Evolutionary conservation across 163 green algal genomes (phyloP), one percentile per base, ranked within the genome.

Genomic region (Scenedesmus sp.): DNA sequence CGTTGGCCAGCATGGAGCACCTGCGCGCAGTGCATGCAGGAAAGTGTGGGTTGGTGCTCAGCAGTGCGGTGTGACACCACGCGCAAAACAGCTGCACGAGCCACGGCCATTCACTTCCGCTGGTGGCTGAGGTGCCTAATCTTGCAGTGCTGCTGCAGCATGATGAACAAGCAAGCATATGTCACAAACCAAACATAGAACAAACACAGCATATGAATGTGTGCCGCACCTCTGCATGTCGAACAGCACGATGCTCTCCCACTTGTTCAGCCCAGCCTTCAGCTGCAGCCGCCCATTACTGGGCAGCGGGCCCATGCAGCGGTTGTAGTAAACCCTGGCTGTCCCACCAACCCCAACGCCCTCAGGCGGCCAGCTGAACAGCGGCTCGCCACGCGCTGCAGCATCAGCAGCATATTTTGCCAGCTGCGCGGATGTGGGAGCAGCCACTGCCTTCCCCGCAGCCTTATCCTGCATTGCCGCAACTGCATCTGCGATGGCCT

Each of bases 181-280:
- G 10, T 23, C 18, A 23, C 70, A 15, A 52, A 52, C 70, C 10
- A 2, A 15, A 52, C 23, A n/a, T 18, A 52, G 1, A 23, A 52
- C 23, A 79, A 79, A 7, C 6, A 26, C 70, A 79, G 2, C 3
- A 18, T 13, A 73, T 13, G 70, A 6, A 23, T 3, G 4, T 52
- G 15, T 79, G 0, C 13, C 77, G 8, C 81, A 89, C 77, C 91
- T 90, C 54, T 83, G 8, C 96, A 98, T 96, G 89, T 95, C 86
- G 55, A 96, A 16, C n/a, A 94, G 62, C 77, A 94, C 84, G 18
- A 98, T 96, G 23, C 92, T 91, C 93, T 98, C 96, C 97, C 97
- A 99, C 84, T 96, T 95, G 95, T 98, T 98, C 15, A 97, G 79
- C 67, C 96, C 96, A 46, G 94, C 87, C 94, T 97, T 97, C 46